Base-by-base conservation (phyloP, 805 yeast species). In the Yarrowia keelungensis region DNA sequence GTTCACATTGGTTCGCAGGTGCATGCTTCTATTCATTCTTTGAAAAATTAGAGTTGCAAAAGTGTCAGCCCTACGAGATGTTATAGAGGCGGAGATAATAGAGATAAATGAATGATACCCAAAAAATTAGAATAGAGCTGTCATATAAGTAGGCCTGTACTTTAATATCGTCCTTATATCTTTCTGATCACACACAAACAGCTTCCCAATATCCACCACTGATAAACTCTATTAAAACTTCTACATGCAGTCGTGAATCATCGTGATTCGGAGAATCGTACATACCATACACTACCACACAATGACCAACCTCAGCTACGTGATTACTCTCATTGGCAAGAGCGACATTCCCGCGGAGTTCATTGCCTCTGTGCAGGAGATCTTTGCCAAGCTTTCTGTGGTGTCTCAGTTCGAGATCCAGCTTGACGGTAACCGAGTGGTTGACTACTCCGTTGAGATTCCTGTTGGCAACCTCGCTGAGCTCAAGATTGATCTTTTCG, bases 391-490 rank as follows among this genome's bases (percentile, higher is more conserved):
- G 39, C 56, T 47, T 12, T 36, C 36, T n/a, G 47, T 62, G 15
- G 47, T 32, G 12, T n/a, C 46, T 62, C 46, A 36, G 22, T 62
- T 47, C 47, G 70, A 71, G 49, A 51, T 43, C 26, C 69, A 71
- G 59, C 62, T 67, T 26, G 11, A 71, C 81, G 72, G 73, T 2
- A 74, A 74, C 26, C 79, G 81, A 67, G 86, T 82, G 3, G 75
- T 79, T 49, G 86, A 83, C 69, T 81, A 76, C 58, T 72, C 73
- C 9, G 67, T 74, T 7, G 72, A 75, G 12, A 70, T 71, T 8
- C 71, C 61, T 5, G 68, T 67, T 3, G 72, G 72, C 26, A 73
- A 67, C 35, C 59, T 73, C 51, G 67, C 69, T 49, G 38, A 69
- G 68, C 51, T 70, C 71, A 58, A 68, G 67, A 49, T 65, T 35